A percentile compares a stretch with the other conserved stretches of the same genome.
phyloP scores from a whole-genome alignment of 768 basidiomycete genomes.

The Xerocomellus intermedius region DNA sequence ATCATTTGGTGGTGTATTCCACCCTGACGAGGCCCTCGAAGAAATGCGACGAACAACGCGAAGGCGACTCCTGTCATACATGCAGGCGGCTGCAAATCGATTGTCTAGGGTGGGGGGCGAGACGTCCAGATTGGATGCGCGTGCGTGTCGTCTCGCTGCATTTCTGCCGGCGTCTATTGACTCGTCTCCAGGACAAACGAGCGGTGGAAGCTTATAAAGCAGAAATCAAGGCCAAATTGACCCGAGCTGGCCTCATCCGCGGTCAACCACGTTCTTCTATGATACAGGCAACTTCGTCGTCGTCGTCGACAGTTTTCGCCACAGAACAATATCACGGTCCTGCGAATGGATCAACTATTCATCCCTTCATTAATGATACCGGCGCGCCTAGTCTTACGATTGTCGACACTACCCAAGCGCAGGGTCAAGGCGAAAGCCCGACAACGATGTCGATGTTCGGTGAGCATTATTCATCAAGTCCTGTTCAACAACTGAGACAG shows the following conservation, averaged over 20 bases:
- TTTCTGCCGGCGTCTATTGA: constrained; percentile 16
- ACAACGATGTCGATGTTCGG: constrained; percentile 30
- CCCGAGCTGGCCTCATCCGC: constrained; percentile 74
- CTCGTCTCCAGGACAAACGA: constrained; percentile 64
- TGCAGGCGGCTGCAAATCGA: constrained; percentile 78
- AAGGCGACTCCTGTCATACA: constrained; percentile 77
- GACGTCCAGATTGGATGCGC: constrained; percentile 88
- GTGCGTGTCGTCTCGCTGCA: constrained; percentile 42
- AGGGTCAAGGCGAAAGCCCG: constrained; percentile 24
- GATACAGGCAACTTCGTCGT: constrained; percentile 36
- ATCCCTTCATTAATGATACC: constrained; percentile 22
- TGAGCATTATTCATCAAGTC: constrained; percentile 5
- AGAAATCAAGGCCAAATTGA: constrained; percentile 77
- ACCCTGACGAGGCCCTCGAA: constrained; percentile 28
- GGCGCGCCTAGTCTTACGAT: constrained; percentile 22
- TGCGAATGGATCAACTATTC: constrained; percentile 19
- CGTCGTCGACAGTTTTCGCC: constrained; percentile 36
- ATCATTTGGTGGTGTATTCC: neutral
- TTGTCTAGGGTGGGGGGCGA: constrained; percentile 83
- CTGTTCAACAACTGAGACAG: constrained; percentile 12
- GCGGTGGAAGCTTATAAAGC: constrained; percentile 81
- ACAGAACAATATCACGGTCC: constrained; percentile 27
- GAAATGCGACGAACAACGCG: constrained; percentile 90
- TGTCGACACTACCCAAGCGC: constrained; percentile 16
- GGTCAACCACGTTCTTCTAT: constrained; percentile 72